Base-by-base conservation (phyloP, 225 moss, liverwort and hornwort genomes). In the Straminergon stramineum region DNA sequence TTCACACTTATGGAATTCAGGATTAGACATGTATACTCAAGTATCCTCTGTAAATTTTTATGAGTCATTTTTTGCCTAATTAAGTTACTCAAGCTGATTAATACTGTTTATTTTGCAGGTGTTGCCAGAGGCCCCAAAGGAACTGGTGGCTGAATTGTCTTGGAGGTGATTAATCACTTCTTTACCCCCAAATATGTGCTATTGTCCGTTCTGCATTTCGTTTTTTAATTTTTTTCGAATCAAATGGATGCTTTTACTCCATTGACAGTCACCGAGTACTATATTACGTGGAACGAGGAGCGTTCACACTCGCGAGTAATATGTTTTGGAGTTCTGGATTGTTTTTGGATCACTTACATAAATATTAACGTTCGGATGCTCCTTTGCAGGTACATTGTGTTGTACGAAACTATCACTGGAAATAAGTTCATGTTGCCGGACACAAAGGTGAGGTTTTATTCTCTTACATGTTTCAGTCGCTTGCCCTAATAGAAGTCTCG, bases 331-430 rank as follows among this genome's bases (percentile, higher is more conserved):
- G 45, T 56, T 57, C 15, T 61, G 55, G 28, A 53, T 63, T 79
- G 51, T 51, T 5, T 31, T 52, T 74, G 27, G 15, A 45, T 65
- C n/a, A 64, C 62, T 61, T 34, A 69, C 64, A 61, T 62, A 32
- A 67, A 39, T 45, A n/a, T 24, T 48, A 11, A 79, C 17, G 34
- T 88, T 85, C 2, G 68, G 45, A 52, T 89, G 15, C 71, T 9
- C 81, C 24, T 87, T 68, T 68, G 8, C 88, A 95, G 95, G 85
- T 95, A 95, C 85, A 95, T 95, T 67, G 89, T 94, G 75, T 62
- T 94, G 82, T 95, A 91, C 66, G 95, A 95, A 91, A 93, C 91
- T 22, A 95, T 95, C 39, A 94, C 95, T 39, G 94, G 95, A 65
- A 92, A 85, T 35, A 88, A 89, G 66, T 92, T 95, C 61, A 83